These are phyloP conservation scores for Aaosphaeria pasadenensis DNA, from an alignment of 2,329 filamentous ascomycete genomes.

Conservation along the genomic window DNA sequence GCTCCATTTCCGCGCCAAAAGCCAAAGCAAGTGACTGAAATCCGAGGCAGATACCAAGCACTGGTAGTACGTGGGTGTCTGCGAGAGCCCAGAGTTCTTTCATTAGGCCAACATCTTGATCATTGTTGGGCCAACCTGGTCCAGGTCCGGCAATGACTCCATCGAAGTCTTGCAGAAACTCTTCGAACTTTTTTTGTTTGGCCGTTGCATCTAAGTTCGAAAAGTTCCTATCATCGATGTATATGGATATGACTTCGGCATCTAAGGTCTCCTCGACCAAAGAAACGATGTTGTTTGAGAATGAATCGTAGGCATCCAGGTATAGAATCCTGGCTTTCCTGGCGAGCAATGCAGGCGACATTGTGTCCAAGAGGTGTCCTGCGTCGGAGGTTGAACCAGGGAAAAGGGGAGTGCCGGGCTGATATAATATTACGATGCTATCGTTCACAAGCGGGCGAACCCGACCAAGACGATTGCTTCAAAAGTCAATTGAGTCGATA, in stretches of 20 bases:
- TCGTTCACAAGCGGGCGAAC: no score
- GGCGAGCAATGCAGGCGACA: constrained; percentile 27
- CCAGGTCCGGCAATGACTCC: constrained; percentile 89
- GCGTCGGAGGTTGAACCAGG: neutral
- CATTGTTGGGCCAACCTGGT: constrained; percentile 72
- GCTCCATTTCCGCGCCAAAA: constrained; percentile 64
- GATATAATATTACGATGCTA: no score
- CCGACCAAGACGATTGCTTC: no score
- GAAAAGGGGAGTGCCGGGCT: no score
- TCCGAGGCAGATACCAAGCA: constrained; percentile 84
- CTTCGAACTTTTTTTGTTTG: constrained; percentile 19
- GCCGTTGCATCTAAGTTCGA: neutral
- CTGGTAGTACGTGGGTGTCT: constrained; percentile 62
- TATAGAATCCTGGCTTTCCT: constrained; percentile 64
- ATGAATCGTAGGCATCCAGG: constrained; percentile 94
- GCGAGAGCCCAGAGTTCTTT: constrained; percentile 68
- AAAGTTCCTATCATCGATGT: constrained; percentile 56
- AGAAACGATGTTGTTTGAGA: constrained; percentile 90
- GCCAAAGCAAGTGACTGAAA: constrained; percentile 77
- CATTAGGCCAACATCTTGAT: constrained; percentile 81
- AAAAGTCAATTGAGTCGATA: no score
- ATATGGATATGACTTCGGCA: constrained; percentile 67
- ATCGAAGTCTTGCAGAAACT: constrained; percentile 62
- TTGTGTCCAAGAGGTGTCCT: constrained; percentile 4
- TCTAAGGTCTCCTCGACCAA: constrained; percentile 69